Evolutionary conservation across 2,329 filamentous ascomycete genomes (phyloP).

Genomic region (Colletotrichum filicis): DNA sequence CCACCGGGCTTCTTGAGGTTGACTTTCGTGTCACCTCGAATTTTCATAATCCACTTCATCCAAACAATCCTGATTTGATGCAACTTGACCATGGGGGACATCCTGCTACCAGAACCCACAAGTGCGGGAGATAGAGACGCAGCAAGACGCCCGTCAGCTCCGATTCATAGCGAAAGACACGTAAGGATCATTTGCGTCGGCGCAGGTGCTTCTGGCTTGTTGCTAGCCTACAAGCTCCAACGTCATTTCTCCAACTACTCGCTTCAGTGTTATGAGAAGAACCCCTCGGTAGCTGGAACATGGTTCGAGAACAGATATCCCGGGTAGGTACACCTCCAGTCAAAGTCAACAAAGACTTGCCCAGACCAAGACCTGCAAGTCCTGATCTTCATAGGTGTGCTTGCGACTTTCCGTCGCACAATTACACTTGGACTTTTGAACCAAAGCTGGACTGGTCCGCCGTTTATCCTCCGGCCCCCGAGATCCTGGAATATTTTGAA

Average conservation of each 20-base stretch:
- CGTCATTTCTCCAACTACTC: constrained; percentile 54
- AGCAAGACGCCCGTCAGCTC: constrained; percentile 7
- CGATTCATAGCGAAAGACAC: constrained; percentile 27
- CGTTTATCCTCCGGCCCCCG: constrained; percentile 52
- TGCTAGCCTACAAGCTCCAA: constrained; percentile 60
- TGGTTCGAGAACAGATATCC: constrained; percentile 63
- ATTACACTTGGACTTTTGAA: constrained; percentile 62
- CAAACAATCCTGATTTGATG: background rate
- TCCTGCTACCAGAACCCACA: constrained; percentile 1
- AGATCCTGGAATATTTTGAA: constrained; percentile 60
- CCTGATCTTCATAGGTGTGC: constrained; percentile 45
- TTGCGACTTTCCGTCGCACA: constrained; percentile 62
- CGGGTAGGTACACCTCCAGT: constrained; percentile 42
- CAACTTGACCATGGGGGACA: constrained; percentile 13
- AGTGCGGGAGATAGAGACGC: constrained; percentile 9
- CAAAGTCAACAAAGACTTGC: background rate
- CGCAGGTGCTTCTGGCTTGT: constrained; percentile 58
- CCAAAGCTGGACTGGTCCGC: constrained; percentile 68
- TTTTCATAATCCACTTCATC: background rate
- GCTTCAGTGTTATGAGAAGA: constrained; percentile 61
- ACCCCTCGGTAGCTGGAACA: constrained; percentile 63
- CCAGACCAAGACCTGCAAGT: no score
- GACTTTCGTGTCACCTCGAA: background rate
- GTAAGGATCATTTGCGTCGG: constrained; percentile 53
- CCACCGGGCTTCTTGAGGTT: no score